Percentiles rank a stretch among this genome's conserved stretches.
These are phyloP conservation scores for Lasiodiplodia citricola DNA, from an alignment of 2,329 filamentous ascomycete species.

Conservation along the genomic window DNA sequence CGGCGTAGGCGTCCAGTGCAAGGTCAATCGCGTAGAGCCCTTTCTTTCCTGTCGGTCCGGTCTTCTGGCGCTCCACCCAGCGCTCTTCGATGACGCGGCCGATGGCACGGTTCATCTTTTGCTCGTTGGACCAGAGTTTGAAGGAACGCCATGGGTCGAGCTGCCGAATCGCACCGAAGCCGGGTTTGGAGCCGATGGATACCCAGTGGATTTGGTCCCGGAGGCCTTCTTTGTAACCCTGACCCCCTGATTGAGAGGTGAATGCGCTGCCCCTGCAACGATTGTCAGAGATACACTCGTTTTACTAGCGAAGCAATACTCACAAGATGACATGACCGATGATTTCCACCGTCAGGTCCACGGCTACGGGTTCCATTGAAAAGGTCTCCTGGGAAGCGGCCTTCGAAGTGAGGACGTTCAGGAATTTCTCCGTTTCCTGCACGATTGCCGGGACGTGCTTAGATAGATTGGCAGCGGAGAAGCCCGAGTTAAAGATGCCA, in stretches of 20 bases:
- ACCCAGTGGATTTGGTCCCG: conserved; percentile 7
- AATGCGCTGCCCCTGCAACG: not conserved
- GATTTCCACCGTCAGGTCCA: conserved; percentile 25
- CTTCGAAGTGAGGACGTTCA: conserved; percentile 7
- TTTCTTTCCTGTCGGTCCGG: not conserved
- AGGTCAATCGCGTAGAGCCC: conserved; percentile 17
- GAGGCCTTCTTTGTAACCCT: conserved; percentile 1
- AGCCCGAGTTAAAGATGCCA: conserved; percentile 34
- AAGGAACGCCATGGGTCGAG: not conserved
- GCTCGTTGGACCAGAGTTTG: conserved; percentile 13
- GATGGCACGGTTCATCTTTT: conserved; percentile 5
- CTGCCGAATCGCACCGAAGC: not conserved
- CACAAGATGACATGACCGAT: conserved; percentile 26
- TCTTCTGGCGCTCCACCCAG: conserved; percentile 3
- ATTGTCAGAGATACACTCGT: conserved; percentile 16
- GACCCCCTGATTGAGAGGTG: not conserved
- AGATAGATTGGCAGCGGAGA: conserved; percentile 32
- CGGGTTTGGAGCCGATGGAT: not conserved
- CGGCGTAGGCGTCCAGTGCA: conserved; percentile 17
- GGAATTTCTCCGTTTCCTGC: conserved; percentile 32
- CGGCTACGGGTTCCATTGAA: conserved; percentile 14
- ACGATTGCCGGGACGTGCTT: conserved; percentile 32
- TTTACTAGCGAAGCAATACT: conserved; percentile 35
- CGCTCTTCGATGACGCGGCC: conserved; percentile 1
- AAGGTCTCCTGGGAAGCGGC: conserved; percentile 13